Conservation (phyloP, 1,284 basidiomycete genomes). For the Lentinula novae-zelandiae region DNA sequence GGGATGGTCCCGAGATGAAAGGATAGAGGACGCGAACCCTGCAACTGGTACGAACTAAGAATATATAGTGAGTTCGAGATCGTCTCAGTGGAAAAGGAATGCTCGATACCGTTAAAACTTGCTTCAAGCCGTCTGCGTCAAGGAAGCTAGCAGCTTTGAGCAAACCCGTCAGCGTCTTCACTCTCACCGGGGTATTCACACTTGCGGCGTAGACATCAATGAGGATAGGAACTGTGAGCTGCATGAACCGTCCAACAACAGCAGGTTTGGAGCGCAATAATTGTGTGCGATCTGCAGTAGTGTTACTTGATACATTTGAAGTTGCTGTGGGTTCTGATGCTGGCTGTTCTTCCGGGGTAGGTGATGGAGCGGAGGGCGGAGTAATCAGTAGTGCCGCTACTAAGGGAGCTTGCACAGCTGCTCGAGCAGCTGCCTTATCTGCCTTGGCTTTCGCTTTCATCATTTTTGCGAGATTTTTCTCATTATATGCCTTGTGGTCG, state of each 20-base stretch:
- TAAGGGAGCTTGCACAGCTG: constrained; percentile 35
- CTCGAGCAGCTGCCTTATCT: constrained; percentile 65
- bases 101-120: constrained; percentile 63
- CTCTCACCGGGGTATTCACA: constrained; percentile 79
- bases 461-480: constrained; percentile 75
- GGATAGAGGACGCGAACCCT: constrained; percentile 87
- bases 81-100: background rate
- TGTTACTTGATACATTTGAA: constrained; percentile 18
- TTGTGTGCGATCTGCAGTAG: constrained; percentile 57
- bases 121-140: constrained; percentile 70
- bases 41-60: constrained; percentile 85
- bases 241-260: constrained; percentile 82
- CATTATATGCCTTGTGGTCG: constrained; percentile 85
- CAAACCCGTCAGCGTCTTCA: constrained; percentile 83
- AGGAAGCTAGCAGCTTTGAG: constrained; percentile 89
- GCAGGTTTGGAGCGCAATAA: constrained; percentile 71
- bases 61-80: constrained; percentile 12
- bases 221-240: constrained; percentile 84
- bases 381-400: constrained; percentile 27
- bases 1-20: constrained; percentile 88
- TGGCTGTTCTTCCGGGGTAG: constrained; percentile 16
- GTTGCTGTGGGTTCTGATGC: constrained; percentile 19
- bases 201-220: constrained; percentile 96
- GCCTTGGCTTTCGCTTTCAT: constrained; percentile 76
- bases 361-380: constrained; percentile 23